Base-by-base conservation (phyloP, 2,329 filamentous ascomycete genomes). In the Fusarium vanettenii region DNA sequence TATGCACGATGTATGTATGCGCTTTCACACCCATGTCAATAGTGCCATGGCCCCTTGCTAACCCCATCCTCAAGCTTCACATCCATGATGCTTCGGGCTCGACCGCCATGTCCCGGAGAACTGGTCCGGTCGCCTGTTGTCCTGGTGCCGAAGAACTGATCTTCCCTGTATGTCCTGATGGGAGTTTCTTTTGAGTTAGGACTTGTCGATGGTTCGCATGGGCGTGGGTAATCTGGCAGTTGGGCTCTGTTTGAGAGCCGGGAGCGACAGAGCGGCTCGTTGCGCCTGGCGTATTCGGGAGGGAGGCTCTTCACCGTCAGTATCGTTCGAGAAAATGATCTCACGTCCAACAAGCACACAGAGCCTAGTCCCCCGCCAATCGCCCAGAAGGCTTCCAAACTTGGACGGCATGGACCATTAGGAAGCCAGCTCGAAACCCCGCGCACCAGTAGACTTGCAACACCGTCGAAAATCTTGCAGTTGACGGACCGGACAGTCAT, bases 1-100 rank as follows among this genome's bases (percentile, higher is more conserved):
- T 75, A 78, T 78, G 76, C 71, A 72, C 69, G 72, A 75, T 74
- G 31, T 64, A 65, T 69, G 70, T 69, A 76, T 67, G 66, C 66
- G 64, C 62, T 70, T 66, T 57, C 61, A 64, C 37, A 72, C 67
- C 67, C 75, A 67, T 66, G 76, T 67, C 63, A 45, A 64, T 66
- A 35, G 41, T 45, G 62, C 68, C 69, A 72, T 67, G 65, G 59
- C 62, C 43, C 67, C 59, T 45, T 63, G 64, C 43, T 52, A 59
- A 45, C 37, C n/a, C 45, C 33, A 41, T 37, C 6, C 25, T 25
- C 57, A 55, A 41, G 33, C 63, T 71, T 61, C 70, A 63, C 70
- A 67, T 57, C 45, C 65, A 67, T 67, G 37, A 56, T 66, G 41
- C 33, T 39, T 48, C 64, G 27, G 35, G 35, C 66, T 70, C 61